phyloP scores from a whole-genome alignment of 805 yeast genomes.

The Zygoascus ofunaensis region DNA sequence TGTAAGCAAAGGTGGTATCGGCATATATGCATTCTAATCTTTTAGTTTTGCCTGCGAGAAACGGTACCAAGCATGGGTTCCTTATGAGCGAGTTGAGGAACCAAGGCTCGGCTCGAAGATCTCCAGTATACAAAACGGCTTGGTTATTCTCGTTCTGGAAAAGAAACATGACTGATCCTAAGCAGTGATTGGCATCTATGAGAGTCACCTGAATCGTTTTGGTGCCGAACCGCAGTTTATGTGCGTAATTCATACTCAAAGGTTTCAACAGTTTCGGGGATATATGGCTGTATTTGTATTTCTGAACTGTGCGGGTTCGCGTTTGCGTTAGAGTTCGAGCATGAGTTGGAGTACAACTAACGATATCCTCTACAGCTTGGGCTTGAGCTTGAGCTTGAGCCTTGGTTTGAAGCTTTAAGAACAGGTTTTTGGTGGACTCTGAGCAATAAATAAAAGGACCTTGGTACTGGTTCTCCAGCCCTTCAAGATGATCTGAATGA shows the following conservation, averaged over 20 bases:
- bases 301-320: neutral
- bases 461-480: slow-evolving; percentile 34
- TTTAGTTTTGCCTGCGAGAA: slow-evolving; percentile 25
- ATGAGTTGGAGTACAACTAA: neutral
- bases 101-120: slow-evolving; percentile 47
- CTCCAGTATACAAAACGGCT: slow-evolving; percentile 47
- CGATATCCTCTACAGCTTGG: no score
- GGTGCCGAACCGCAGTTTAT: slow-evolving; percentile 15
- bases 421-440: slow-evolving; percentile 29
- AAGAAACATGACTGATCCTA: slow-evolving; percentile 50
- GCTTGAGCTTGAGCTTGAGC: no score
- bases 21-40: slow-evolving; percentile 39
- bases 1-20: slow-evolving; percentile 45
- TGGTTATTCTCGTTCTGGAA: slow-evolving; percentile 27
- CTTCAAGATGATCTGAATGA: slow-evolving; percentile 47
- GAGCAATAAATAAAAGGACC: slow-evolving; percentile 42
- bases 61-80: slow-evolving; percentile 38
- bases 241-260: slow-evolving; percentile 17
- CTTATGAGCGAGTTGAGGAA: slow-evolving; percentile 35
- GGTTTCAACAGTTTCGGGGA: slow-evolving; percentile 3
- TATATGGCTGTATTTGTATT: slow-evolving; percentile 9
- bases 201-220: slow-evolving; percentile 31
- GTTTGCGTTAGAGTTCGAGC: neutral
- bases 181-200: slow-evolving; percentile 48
- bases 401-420: slow-evolving; percentile 7